Evolutionary conservation across 1,284 basidiomycete genomes (phyloP).

Genomic region (Phylloporus gajari): DNA sequence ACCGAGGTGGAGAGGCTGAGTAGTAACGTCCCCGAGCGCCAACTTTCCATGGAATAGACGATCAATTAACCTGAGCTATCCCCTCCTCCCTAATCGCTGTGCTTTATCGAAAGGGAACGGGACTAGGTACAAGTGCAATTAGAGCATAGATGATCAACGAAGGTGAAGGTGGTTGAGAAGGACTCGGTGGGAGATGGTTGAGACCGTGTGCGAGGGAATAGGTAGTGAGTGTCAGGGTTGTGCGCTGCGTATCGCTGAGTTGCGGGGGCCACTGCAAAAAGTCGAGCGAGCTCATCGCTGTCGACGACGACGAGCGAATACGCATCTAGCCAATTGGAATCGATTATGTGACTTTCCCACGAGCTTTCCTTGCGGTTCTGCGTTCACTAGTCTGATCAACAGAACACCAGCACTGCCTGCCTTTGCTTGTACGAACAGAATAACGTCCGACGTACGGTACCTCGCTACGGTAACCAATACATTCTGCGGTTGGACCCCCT

Average conservation of each 20-base stretch:
- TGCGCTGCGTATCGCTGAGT: slow-evolving; percentile 68
- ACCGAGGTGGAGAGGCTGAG: slow-evolving; percentile 84
- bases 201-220: slow-evolving; percentile 89
- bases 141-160: slow-evolving; percentile 89
- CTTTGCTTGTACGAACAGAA: no score
- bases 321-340: no score
- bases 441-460: no score
- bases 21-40: slow-evolving; percentile 14
- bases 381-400: no score
- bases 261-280: slow-evolving; percentile 78
- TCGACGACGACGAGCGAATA: not conserved
- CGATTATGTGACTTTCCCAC: no score
- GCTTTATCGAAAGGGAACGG: slow-evolving; percentile 88
- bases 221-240: slow-evolving; percentile 72
- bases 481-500: no score
- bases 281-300: slow-evolving; percentile 48
- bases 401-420: no score
- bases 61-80: slow-evolving; percentile 54
- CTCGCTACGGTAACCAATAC: no score
- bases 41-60: not conserved
- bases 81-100: slow-evolving; percentile 70
- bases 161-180: slow-evolving; percentile 62
- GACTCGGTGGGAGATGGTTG: slow-evolving; percentile 75
- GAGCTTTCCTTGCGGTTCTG: no score
- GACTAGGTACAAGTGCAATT: slow-evolving; percentile 86